phyloP scores from a whole-genome alignment of 2,329 filamentous ascomycete species.

The Pyrenochaeta sp. region DNA sequence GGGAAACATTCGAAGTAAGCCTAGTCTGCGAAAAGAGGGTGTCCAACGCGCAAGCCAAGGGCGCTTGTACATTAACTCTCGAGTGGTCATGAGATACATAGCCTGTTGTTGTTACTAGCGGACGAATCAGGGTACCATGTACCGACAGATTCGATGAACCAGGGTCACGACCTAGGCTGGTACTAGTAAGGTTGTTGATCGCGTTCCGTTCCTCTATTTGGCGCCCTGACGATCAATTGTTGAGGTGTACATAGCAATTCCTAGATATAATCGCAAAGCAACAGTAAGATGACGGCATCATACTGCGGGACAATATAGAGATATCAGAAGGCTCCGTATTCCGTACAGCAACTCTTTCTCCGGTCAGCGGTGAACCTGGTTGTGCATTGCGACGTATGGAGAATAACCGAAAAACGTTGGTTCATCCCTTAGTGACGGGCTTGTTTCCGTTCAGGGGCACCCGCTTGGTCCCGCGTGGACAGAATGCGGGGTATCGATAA shows the following conservation, averaged over 20 bases:
- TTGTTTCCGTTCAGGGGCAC: constrained; percentile 17
- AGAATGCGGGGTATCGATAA: constrained; percentile 24
- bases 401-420: constrained; percentile 17
- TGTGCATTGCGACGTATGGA: constrained; percentile 3
- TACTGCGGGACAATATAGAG: constrained; percentile 4
- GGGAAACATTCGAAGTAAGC: constrained; percentile 11
- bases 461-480: constrained; percentile 8
- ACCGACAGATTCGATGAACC: background rate
- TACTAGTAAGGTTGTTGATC: background rate
- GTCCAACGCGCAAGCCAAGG: constrained; percentile 14
- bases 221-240: background rate
- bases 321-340: background rate
- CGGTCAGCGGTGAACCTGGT: constrained; percentile 5
- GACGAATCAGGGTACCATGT: constrained; percentile 10
- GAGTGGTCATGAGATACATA: constrained; percentile 13
- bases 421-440: constrained; percentile 10
- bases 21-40: constrained; percentile 5
- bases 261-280: background rate
- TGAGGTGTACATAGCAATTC: background rate
- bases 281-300: constrained; percentile 1
- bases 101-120: constrained; percentile 4
- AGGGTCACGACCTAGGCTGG: background rate
- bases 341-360: background rate
- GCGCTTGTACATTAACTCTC: constrained; percentile 3
- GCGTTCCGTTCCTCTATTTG: background rate